Evolutionary conservation across 257 asterid species (phyloP), one percentile per base, ranked within the genome.

Genomic region (Coffea canephora): DNA sequence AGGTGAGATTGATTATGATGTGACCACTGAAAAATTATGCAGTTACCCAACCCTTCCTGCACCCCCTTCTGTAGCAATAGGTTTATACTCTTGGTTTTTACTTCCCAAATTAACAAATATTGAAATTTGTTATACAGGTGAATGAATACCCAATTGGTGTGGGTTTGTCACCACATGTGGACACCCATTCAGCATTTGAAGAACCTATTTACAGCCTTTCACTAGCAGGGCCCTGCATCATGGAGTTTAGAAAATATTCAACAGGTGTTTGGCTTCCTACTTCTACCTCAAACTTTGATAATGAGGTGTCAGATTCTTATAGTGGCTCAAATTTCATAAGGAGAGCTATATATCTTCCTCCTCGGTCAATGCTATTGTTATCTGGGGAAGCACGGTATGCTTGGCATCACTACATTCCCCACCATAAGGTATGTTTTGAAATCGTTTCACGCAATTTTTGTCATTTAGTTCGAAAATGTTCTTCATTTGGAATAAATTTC

Each of bases 341-440:
- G 77, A 93, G 86, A 77, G 96, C 98, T 77, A 84, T 95, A 65
- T 91, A 89, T 91, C 99, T 93, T 54, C 98, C 98, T 36, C 98
- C 99, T 76, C 91, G 97, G 74, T 95, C 98, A 13, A 86, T 95
- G 89, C 67, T 95, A 66, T 79, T 93, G 79, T 83, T 95, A 83
- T 92, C 98, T 69, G 94, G 92, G 69, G 98, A 95, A 88, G 97
- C 95, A 43, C 91, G 97, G 75, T 93, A 93, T 83, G 97, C 97
- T n/a, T 95, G 99, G 98, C 97, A 93, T 79, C 99, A 95, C 85
- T 95, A 95, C 87, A 95, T 95, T 88, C 99, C 99, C 50, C 99
- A 95, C 79, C 99, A 93, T 82, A 95, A 95, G 97, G 99, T 91
- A 84, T 78, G 52, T 69, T 76, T 8, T 73, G 61, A 41, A 59